A percentile compares a stretch with the other conserved stretches of the same genome.
phyloP scores from a whole-genome alignment of 2,329 filamentous ascomycete genomes.

The Colletotrichum karsti region DNA sequence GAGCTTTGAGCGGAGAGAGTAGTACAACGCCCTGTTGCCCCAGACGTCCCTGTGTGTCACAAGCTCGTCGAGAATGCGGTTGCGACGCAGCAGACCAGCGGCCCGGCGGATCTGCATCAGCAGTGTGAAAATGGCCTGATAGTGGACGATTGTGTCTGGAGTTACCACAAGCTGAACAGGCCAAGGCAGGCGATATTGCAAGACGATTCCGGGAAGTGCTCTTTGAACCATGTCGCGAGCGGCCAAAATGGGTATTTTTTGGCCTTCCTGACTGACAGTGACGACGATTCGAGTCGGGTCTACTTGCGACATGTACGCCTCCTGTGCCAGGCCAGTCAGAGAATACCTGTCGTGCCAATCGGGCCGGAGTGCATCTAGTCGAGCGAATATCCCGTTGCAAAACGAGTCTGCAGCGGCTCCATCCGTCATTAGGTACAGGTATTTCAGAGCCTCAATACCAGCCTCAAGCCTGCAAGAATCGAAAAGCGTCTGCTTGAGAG shows the following conservation, averaged over 20 bases:
- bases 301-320: constrained; percentile 69
- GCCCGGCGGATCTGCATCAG: constrained; percentile 82
- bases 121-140: constrained; percentile 78
- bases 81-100: constrained; percentile 69
- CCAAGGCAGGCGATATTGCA: constrained; percentile 76
- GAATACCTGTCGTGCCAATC: constrained; percentile 85
- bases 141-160: constrained; percentile 68
- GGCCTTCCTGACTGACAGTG: constrained; percentile 52
- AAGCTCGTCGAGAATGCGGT: constrained; percentile 53
- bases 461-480: constrained; percentile 72
- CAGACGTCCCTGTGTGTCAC: constrained; percentile 45
- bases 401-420: constrained; percentile 74
- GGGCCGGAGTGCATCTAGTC: constrained; percentile 68
- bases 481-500: constrained; percentile 73
- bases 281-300: constrained; percentile 72
- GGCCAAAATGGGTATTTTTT: constrained; percentile 51
- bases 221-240: constrained; percentile 43
- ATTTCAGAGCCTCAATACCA: constrained; percentile 72
- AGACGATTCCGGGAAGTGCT: constrained; percentile 67
- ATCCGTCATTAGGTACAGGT: constrained; percentile 81
- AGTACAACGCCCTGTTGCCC: constrained; percentile 59
- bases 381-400: constrained; percentile 75
- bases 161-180: constrained; percentile 77
- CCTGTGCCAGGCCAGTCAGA: constrained; percentile 80
- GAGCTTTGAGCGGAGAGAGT: constrained; percentile 72